phyloP scores from a whole-genome alignment of 2,329 filamentous ascomycete genomes.

The Ceratocystis lukuohia region DNA sequence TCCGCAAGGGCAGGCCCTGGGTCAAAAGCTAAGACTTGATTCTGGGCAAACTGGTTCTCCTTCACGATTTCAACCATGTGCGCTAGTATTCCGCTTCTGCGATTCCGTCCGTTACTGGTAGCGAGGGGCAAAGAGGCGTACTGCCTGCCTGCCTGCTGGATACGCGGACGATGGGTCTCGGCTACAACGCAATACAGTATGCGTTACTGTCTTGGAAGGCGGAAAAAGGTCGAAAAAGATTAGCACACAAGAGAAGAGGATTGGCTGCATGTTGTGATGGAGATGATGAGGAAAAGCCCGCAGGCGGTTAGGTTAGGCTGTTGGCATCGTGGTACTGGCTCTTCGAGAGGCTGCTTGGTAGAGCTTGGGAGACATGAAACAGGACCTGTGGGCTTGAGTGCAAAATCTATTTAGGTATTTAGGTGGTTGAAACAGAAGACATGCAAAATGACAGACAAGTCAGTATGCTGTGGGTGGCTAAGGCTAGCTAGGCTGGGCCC shows the following conservation, averaged over 20 bases:
- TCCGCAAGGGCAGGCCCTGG: slow-evolving; percentile 21
- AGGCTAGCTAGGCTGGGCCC: background rate
- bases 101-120: slow-evolving; percentile 21
- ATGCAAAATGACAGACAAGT: background rate
- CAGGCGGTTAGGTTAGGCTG: background rate
- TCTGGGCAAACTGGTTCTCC: slow-evolving; percentile 29
- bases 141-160: slow-evolving; percentile 19
- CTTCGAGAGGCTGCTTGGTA: background rate
- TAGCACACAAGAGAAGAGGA: background rate
- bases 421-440: background rate
- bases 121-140: slow-evolving; percentile 25
- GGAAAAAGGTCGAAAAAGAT: background rate
- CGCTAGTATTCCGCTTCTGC: slow-evolving; percentile 27
- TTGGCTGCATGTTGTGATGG: slow-evolving; percentile 17
- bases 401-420: too few relatives aligned
- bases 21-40: slow-evolving; percentile 15
- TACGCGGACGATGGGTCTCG: slow-evolving; percentile 20
- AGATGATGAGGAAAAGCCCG: slow-evolving; percentile 26
- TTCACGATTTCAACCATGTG: slow-evolving; percentile 30
- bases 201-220: slow-evolving; percentile 21
- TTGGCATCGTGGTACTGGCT: background rate
- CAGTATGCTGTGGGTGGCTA: background rate
- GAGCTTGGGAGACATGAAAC: background rate
- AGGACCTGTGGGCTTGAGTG: background rate
- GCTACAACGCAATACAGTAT: slow-evolving; percentile 23